phyloP scores from a whole-genome alignment of 148 eudicot genomes.

The Amaranthus cruentus region DNA sequence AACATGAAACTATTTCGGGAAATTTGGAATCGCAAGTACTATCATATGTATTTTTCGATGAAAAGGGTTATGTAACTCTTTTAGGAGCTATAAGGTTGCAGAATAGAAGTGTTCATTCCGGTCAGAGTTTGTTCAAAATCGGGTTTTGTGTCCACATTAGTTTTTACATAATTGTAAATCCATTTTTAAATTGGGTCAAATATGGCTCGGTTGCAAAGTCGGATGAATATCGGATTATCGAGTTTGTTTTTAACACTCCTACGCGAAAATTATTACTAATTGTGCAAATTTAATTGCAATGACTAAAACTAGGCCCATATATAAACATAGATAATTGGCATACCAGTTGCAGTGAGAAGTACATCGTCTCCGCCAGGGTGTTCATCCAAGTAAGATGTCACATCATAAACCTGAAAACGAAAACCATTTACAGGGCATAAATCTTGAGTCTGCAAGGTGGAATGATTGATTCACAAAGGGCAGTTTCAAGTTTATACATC shows the following conservation, averaged over 20 bases:
- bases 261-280: neutral
- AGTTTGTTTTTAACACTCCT: no score
- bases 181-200: no score
- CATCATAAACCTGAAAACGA: slow-evolving; percentile 75
- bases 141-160: no score
- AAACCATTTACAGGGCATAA: neutral
- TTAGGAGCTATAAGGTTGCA: no score
- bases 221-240: no score
- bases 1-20: neutral
- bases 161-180: neutral
- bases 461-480: neutral
- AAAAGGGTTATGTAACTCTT: no score
- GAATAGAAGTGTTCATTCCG: no score
- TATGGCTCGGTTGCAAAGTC: no score
- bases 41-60: no score
- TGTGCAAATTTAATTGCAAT: neutral
- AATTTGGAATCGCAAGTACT: neutral
- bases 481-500: neutral
- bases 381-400: slow-evolving; percentile 78
- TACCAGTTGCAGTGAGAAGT: slow-evolving; percentile 64
- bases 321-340: neutral
- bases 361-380: slow-evolving; percentile 98
- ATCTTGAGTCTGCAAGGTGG: neutral
- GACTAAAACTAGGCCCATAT: neutral
- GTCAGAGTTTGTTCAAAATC: no score